A percentile compares a stretch with the other conserved stretches of the same genome.
phyloP scores from a whole-genome alignment of 2,329 filamentous ascomycete species.

The Fusarium fracticaudum region DNA sequence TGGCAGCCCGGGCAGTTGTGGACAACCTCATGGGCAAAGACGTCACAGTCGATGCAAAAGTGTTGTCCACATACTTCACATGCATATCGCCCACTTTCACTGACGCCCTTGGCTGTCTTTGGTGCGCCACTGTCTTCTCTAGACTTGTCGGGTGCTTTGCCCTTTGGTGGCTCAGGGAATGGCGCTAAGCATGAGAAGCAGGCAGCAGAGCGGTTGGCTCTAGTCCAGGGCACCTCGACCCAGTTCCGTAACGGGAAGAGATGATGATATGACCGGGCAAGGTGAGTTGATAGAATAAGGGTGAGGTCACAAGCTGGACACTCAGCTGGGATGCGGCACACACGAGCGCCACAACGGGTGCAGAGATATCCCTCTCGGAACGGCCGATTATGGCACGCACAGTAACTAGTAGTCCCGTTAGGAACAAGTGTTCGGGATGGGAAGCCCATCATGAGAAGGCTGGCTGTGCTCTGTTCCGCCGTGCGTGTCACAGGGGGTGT shows the following conservation, averaged over 20 bases:
- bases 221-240: slow-evolving; percentile 86
- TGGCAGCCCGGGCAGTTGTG: slow-evolving; percentile 96
- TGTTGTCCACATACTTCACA: slow-evolving; percentile 88
- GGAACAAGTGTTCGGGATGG: slow-evolving; percentile 84
- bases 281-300: slow-evolving; percentile 90
- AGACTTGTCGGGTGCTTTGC: slow-evolving; percentile 27
- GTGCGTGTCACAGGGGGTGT: slow-evolving; percentile 87
- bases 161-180: slow-evolving; percentile 67
- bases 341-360: slow-evolving; percentile 86
- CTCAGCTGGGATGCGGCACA: slow-evolving; percentile 88
- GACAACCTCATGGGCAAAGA: slow-evolving; percentile 92
- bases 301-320: slow-evolving; percentile 93
- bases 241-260: slow-evolving; percentile 91
- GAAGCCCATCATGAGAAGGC: slow-evolving; percentile 97
- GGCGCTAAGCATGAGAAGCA: slow-evolving; percentile 82
- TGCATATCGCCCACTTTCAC: slow-evolving; percentile 87
- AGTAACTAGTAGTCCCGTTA: slow-evolving; percentile 73
- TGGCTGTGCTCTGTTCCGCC: slow-evolving; percentile 65
- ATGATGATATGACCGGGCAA: slow-evolving; percentile 93
- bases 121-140: slow-evolving; percentile 37
- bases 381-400: slow-evolving; percentile 88
- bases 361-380: slow-evolving; percentile 88
- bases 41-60: slow-evolving; percentile 98
- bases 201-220: slow-evolving; percentile 68
- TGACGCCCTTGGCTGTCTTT: slow-evolving; percentile 68